Base-by-base conservation (phyloP, 1,139 yeast species). In the Yamadazyma taylorii region DNA sequence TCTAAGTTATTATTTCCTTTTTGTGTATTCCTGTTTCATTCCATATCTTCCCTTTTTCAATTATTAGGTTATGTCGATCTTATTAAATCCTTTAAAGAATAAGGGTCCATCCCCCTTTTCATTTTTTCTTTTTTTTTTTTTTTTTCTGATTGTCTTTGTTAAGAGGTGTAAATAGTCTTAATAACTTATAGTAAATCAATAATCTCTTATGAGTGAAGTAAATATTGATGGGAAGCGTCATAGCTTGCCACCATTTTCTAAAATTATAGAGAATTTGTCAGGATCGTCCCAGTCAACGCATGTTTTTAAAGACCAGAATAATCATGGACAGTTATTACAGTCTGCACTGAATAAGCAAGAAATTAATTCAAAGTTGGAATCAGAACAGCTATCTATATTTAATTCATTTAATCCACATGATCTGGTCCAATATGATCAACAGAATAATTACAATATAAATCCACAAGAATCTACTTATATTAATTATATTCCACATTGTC, bases 191-290 rank as follows among this genome's bases (percentile, higher is more conserved):
- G n/a, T n/a, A 14, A 14, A 12, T 10, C 28, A 8, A 25, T 28
- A 12, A 16, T 28, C 5, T 24, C 5, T 5, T 13, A 30, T 30
- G 32, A 30, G 24, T 19, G 32, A 19, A 13, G 19, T 30, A 9
- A 30, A 21, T 19, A 13, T 30, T 6, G 14, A 14, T 30, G 16
- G 10, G 7, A 30, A 12, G 10, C 24, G 28, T 16, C 24, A 31
- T 16, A 33, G 38, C 2, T 36, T 45, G 24, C 48, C 48, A 5
- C 39, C 45, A 5, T 43, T 45, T 39, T 41, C 48, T 3, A 41
- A 34, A 24, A 22, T 42, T 25, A 34, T 42, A 15, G 44, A 42
- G 23, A 35, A 23, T 25, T n/a, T 41, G 5, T 21, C 32, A 4
- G 32, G 19, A 8, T n/a, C n/a, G n/a, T n/a, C n/a, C n/a, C n/a